Evolutionary conservation across 1,284 basidiomycete genomes (phyloP), one percentile per base, ranked within the genome.

Genomic region (Marasmius tenuissimus): DNA sequence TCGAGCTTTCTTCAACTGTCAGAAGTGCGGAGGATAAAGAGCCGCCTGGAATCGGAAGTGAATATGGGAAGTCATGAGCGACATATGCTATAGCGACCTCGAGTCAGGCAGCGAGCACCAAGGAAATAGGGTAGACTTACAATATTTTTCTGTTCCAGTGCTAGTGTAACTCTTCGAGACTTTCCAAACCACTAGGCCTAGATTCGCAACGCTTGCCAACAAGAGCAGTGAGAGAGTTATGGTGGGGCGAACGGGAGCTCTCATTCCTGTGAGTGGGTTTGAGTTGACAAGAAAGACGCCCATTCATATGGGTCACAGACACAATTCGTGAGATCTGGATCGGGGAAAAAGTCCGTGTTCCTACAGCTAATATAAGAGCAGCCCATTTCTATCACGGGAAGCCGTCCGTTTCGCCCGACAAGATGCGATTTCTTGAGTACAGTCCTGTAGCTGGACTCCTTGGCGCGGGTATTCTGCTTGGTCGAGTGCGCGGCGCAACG

Each of bases 1-100:
- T 61, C 4, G 18, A 37, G 33, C 60, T 67, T 59, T 71, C 69
- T 56, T 70, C 65, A 16, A 66, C 61, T 9, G 62, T 63, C 51
- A 70, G 22, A 6, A 57, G 40, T 4, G 66, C 63, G 12, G 38
- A 34, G 37, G 37, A 8, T 33, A 64, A 38, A 34, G 57, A 14
- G 42, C 35, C 48, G 18, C 27, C 42, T 7, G 34, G 34, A 7
- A 61, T 20, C 7, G 60, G 60, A 16, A 64, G 56, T n/a, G 22
- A 20, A 11, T 45, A 45, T 6, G 63, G 63, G 33, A 61, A 61
- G 51, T 61, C 60, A 48, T 64, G 63, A n/a, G 54, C 63, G 3
- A 40, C 27, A 45, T 58, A 64, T 33, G 57, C 61, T 62, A 16
- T 33, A 48, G 20, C 18, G 16, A 34, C 14, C n/a, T 45, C 48